These are phyloP conservation scores for Cyamopsis tetragonoloba DNA, from an alignment of 306 rosid species.

Conservation along the genomic window DNA sequence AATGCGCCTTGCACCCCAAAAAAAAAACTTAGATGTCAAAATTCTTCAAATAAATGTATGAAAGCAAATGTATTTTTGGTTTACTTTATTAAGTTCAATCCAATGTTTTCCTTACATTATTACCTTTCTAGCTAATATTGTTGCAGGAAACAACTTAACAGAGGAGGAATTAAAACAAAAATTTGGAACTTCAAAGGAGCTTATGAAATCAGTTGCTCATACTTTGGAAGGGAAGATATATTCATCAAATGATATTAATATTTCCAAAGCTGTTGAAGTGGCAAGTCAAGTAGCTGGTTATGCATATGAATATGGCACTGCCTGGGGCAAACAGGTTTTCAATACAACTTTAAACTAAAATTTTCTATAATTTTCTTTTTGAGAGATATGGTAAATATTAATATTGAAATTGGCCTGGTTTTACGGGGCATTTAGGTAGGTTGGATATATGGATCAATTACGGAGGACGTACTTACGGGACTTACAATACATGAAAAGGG, in stretches of 20 bases:
- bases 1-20: no score
- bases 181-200: slow-evolving; percentile 55
- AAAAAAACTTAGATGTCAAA: no score
- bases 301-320: slow-evolving; percentile 48
- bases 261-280: slow-evolving; percentile 12
- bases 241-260: neutral
- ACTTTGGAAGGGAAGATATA: slow-evolving; percentile 36
- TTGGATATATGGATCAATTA: slow-evolving; percentile 48
- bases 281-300: slow-evolving; percentile 44
- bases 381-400: neutral
- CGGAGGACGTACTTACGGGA: slow-evolving; percentile 56
- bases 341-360: no score
- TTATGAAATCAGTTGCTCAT: slow-evolving; percentile 35
- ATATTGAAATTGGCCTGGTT: neutral
- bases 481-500: slow-evolving; percentile 54
- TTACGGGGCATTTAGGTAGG: slow-evolving; percentile 18
- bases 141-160: slow-evolving; percentile 29
- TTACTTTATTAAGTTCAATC: no score
- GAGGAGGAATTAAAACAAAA: slow-evolving; percentile 22
- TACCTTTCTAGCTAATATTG: neutral
- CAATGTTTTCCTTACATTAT: neutral
- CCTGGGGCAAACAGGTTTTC: slow-evolving; percentile 64
- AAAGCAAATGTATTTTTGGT: no score
- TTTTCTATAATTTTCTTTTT: neutral
- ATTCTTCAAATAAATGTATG: no score